These are phyloP conservation scores for Xylogone sp. DNA, from an alignment of 2,329 filamentous ascomycete species.

Conservation along the genomic window DNA sequence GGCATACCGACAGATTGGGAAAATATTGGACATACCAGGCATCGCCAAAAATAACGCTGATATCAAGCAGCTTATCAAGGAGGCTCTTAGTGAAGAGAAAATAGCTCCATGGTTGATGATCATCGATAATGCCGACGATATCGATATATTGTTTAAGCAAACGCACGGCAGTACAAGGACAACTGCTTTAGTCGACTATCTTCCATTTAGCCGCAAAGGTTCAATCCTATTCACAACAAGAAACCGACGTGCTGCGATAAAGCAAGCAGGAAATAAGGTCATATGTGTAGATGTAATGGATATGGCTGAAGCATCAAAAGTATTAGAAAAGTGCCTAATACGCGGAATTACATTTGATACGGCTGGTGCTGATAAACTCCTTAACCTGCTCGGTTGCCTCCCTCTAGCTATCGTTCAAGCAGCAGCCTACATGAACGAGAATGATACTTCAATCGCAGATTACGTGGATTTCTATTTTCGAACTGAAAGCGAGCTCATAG, in stretches of 20 bases:
- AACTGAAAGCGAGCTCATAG: background rate
- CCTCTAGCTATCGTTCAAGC: conserved; percentile 13
- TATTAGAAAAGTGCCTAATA: conserved; percentile 11
- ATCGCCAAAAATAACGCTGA: conserved; percentile 11
- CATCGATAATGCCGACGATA: conserved; percentile 42
- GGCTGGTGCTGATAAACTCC: conserved; percentile 1
- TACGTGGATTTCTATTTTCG: background rate
- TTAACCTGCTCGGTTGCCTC: conserved; percentile 8
- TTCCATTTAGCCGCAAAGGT: conserved; percentile 4
- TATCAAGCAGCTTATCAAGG: conserved; percentile 10
- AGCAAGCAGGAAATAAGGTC: conserved; percentile 4
- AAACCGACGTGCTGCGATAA: conserved; percentile 3
- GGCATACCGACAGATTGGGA: conserved; percentile 10
- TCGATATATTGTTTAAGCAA: conserved; percentile 23
- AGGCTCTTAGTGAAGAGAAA: conserved; percentile 9
- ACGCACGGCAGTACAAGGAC: conserved; percentile 1
- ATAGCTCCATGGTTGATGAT: conserved; percentile 36
- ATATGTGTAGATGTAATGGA: conserved; percentile 6
- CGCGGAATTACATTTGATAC: background rate
- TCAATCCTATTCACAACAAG: conserved; percentile 15
- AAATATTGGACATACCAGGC: conserved; percentile 8
- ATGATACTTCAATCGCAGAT: conserved; percentile 1
- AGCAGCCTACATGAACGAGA: conserved; percentile 10
- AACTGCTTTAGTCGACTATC: conserved; percentile 5
- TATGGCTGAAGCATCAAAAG: conserved; percentile 3